Percentiles rank a stretch among this genome's conserved stretches.
These are phyloP conservation scores for Gyromitra esculenta DNA, from an alignment of 2,329 filamentous ascomycete species.

Conservation along the genomic window DNA sequence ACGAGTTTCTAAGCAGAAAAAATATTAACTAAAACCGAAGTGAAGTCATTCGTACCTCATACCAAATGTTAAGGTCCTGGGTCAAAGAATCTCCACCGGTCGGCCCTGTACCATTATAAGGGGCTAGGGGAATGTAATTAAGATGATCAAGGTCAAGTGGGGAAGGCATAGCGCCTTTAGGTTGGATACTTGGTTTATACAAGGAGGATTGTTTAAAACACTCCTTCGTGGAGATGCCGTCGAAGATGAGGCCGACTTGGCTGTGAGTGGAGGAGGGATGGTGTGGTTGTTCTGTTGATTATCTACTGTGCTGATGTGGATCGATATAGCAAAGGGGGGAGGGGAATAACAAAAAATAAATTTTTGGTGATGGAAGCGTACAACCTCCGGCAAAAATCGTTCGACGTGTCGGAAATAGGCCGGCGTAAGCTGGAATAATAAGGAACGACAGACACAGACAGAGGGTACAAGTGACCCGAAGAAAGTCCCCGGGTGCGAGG, in stretches of 20 bases:
- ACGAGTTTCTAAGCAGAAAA: slow-evolving; percentile 57
- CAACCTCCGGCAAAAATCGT: slow-evolving; percentile 12
- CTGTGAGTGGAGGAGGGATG: not conserved
- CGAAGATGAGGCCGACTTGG: slow-evolving; percentile 6
- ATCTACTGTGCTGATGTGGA: slow-evolving; percentile 20
- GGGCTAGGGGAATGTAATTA: slow-evolving; percentile 64
- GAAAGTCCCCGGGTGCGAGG: slow-evolving; percentile 8
- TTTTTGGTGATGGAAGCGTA: not conserved
- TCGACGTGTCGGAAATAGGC: slow-evolving; percentile 25
- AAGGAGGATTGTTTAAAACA: not conserved
- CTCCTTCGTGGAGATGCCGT: slow-evolving; percentile 6
- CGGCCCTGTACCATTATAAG: slow-evolving; percentile 72
- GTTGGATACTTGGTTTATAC: slow-evolving; percentile 10
- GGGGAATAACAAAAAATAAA: slow-evolving; percentile 18
- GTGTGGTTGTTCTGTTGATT: slow-evolving; percentile 9
- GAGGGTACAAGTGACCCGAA: not conserved
- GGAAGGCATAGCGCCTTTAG: slow-evolving; percentile 28
- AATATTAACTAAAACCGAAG: slow-evolving; percentile 43
- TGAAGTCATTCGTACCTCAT: slow-evolving; percentile 69
- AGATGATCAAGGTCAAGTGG: slow-evolving; percentile 61
- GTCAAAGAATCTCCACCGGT: slow-evolving; percentile 74
- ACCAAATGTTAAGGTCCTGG: slow-evolving; percentile 83
- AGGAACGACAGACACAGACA: slow-evolving; percentile 47
- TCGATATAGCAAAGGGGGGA: slow-evolving; percentile 7
- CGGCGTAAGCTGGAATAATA: slow-evolving; percentile 37